These are phyloP conservation scores for Phylloporus rhodoxanthus DNA, from an alignment of 768 basidiomycete genomes.

Conservation along the genomic window DNA sequence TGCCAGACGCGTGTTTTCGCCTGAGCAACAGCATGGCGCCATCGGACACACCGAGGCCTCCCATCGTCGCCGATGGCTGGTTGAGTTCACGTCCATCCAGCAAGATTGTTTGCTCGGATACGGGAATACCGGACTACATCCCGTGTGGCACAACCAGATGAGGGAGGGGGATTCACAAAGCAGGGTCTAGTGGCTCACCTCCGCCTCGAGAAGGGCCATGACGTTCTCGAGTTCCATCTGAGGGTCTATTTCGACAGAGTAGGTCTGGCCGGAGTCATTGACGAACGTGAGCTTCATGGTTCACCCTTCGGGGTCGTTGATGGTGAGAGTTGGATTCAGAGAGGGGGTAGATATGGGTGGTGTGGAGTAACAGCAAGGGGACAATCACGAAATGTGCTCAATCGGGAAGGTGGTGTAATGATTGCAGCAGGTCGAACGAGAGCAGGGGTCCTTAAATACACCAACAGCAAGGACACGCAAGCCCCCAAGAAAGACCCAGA, in stretches of 20 bases:
- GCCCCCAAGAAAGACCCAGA: conserved; percentile 19
- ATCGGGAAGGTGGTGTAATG: conserved; percentile 24
- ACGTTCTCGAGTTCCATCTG: conserved; percentile 90
- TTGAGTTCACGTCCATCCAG: conserved; percentile 61
- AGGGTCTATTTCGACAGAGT: conserved; percentile 77
- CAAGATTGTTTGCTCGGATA: conserved; percentile 67
- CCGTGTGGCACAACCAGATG: background rate
- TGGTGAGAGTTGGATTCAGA: conserved; percentile 4
- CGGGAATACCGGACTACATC: conserved; percentile 65
- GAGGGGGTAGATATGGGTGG: background rate
- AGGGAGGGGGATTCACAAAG: background rate
- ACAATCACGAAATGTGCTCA: conserved; percentile 8
- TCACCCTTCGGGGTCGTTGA: background rate
- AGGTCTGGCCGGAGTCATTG: conserved; percentile 60
- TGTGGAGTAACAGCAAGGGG: conserved; percentile 2
- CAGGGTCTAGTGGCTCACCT: conserved; percentile 50
- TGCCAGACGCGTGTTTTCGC: conserved; percentile 46
- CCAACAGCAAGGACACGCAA: conserved; percentile 13
- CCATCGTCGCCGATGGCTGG: conserved; percentile 64
- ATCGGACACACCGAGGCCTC: conserved; percentile 52
- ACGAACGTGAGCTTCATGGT: conserved; percentile 70
- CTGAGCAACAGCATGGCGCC: conserved; percentile 65
- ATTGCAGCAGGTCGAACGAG: background rate
- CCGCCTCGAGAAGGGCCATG: conserved; percentile 89
- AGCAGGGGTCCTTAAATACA: conserved; percentile 13